Evolutionary conservation across 495 filamentous ascomycete genomes (phyloP).

Genomic region (Trypethelium eluteriae): DNA sequence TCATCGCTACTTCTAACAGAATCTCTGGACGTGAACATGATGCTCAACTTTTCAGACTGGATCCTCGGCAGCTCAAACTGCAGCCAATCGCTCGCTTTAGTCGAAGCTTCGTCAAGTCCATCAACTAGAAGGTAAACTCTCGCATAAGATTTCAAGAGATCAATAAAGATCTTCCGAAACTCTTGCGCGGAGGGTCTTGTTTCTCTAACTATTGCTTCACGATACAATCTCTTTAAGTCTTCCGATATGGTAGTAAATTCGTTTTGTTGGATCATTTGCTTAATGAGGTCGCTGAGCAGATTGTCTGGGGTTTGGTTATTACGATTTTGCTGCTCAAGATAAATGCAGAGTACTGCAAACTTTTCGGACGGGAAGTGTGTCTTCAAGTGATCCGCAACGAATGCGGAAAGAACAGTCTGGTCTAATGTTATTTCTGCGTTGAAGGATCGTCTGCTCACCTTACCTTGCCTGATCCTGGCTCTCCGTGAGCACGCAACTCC

Average conservation of each 20-base stretch:
- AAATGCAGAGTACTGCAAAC: background rate
- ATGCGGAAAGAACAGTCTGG: slow-evolving; percentile 11
- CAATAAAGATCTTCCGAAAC: background rate
- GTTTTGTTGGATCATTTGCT: background rate
- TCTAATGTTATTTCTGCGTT: background rate
- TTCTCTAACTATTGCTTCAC: background rate
- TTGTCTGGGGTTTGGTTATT: background rate
- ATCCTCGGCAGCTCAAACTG: background rate
- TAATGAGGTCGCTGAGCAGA: background rate
- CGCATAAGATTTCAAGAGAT: background rate
- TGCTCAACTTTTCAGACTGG: background rate
- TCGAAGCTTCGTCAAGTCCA: background rate
- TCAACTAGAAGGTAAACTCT: background rate
- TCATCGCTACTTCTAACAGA: background rate
- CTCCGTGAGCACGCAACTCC: slow-evolving; percentile 10
- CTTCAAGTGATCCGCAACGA: background rate
- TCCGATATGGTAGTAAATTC: background rate
- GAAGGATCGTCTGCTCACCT: background rate
- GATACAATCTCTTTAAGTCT: background rate
- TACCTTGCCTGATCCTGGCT: slow-evolving; percentile 12
- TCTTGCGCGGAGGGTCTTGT: background rate
- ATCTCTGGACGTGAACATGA: background rate
- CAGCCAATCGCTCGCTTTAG: background rate
- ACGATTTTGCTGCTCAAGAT: background rate
- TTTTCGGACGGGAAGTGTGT: background rate